Base-by-base conservation (phyloP, 352 stramenopile genomes). In the Globisporangium nodosum region DNA sequence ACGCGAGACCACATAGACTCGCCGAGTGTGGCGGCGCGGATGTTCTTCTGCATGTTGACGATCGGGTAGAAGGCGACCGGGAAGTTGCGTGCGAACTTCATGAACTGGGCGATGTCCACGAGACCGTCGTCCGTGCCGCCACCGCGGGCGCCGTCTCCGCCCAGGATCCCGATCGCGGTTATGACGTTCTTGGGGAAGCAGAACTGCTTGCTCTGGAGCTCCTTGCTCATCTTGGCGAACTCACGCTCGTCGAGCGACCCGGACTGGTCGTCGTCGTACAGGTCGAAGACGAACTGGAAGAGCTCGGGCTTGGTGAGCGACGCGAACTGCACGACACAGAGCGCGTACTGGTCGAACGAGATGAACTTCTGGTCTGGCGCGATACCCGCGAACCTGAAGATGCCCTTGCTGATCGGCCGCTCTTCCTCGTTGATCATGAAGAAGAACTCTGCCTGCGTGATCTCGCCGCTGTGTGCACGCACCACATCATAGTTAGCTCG, bases 391-490 rank as follows among this genome's bases (percentile, higher is more conserved):
- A 81, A 75, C 31, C 65, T 60, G 11, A 88, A 69, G 39, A 90
- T 76, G 20, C 80, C 78, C 20, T 73, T 63, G 37, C 77, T 87
- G 52, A 90, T 59, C 12, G 73, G 68, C 0, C 78, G 63, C n/a
- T 65, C 61, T 7, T 83, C 73, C 37, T 90, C 80, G 33, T 75
- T 74, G 56, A 88, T 77, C 66, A 90, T 87, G 45, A 73, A 87
- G 60, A 85, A 90, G 49, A 90, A 87, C 58, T 90, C 80, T 2
- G 75, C 76, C 40, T 88, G 80, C 16, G 65, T 90, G 61, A 90
- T 83, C 57, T 90, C 80, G 5, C 80, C 80, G 3, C 79, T 90
- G 24, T 35, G n/a, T 27, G 16, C 40, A 46, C 2, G 47, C 47
- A 21, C 11, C 5, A 45, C 30, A 54, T 30, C 16, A 42, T 2